These are phyloP conservation scores for Ciborinia camelliae DNA, from an alignment of 2,329 filamentous ascomycete genomes.

Conservation along the genomic window DNA sequence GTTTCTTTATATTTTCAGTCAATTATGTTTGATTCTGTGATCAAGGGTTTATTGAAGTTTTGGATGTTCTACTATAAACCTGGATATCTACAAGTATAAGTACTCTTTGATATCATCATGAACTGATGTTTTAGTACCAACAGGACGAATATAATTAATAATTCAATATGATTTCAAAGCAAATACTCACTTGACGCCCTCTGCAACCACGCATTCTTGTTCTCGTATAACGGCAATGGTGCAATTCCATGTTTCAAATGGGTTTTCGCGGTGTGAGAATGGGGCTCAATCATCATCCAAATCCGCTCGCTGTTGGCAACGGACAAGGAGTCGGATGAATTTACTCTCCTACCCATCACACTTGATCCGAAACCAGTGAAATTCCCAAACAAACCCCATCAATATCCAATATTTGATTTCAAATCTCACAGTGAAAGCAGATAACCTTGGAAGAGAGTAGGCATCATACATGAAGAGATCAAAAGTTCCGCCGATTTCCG, in stretches of 20 bases:
- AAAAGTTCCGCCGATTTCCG: neutral
- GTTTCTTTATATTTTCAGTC: neutral
- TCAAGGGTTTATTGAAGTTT: neutral
- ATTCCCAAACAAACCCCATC: neutral
- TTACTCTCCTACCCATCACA: neutral
- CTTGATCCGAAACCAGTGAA: neutral
- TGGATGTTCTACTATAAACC: neutral
- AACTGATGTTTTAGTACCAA: neutral
- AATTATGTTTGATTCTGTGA: neutral
- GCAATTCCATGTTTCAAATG: slow-evolving; percentile 6
- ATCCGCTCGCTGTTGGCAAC: no score
- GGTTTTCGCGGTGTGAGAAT: no score
- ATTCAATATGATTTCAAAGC: slow-evolving; percentile 18
- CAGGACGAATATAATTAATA: slow-evolving; percentile 1
- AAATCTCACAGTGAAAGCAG: neutral
- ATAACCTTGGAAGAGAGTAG: neutral
- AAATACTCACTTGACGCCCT: neutral
- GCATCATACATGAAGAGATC: neutral
- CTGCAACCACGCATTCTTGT: slow-evolving; percentile 9
- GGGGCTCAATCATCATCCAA: neutral
- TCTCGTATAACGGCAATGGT: neutral
- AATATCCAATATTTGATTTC: slow-evolving; percentile 1
- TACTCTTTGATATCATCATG: neutral
- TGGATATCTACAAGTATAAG: neutral
- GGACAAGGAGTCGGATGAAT: neutral